Conservation (phyloP, 768 basidiomycete genomes). For the Brasilioporus rufonigricans region DNA sequence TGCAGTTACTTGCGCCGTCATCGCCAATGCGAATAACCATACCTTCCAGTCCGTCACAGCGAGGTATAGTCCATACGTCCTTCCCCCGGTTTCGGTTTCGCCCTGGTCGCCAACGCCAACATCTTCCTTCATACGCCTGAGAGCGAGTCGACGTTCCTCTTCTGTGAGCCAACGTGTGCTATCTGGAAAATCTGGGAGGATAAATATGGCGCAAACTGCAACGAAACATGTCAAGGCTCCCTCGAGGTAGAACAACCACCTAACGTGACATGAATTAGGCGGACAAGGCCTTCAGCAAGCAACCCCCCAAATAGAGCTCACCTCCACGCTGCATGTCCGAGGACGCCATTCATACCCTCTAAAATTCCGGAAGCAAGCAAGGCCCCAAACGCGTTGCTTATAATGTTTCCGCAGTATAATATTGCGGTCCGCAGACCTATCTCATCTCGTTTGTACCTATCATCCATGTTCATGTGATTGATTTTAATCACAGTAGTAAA, state of each 20-base stretch:
- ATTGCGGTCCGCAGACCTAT: constrained; percentile 44
- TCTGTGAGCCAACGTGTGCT: constrained; percentile 37
- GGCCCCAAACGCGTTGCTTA: constrained; percentile 55
- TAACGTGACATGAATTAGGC: constrained; percentile 19
- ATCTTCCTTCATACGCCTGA: constrained; percentile 63
- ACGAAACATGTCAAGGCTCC: no score
- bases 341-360: constrained; percentile 44
- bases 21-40: constrained; percentile 69
- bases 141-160: constrained; percentile 45
- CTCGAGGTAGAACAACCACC: constrained; percentile 51
- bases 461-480: constrained; percentile 13
- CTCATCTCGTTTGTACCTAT: constrained; percentile 45
- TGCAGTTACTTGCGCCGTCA: constrained; percentile 38
- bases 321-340: constrained; percentile 54
- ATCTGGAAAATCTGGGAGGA: constrained; percentile 50
- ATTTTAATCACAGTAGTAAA: constrained; percentile 30
- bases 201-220: constrained; percentile 42
- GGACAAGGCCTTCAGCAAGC: neutral
- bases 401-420: constrained; percentile 49
- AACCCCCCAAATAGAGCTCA: neutral
- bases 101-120: constrained; percentile 54
- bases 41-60: constrained; percentile 80
- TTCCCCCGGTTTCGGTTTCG: constrained; percentile 41
- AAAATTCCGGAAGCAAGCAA: constrained; percentile 49
- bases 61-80: constrained; percentile 47